These are phyloP conservation scores for Xerophyta viscosa DNA, from an alignment of 106 monocot genomes.

Conservation along the genomic window DNA sequence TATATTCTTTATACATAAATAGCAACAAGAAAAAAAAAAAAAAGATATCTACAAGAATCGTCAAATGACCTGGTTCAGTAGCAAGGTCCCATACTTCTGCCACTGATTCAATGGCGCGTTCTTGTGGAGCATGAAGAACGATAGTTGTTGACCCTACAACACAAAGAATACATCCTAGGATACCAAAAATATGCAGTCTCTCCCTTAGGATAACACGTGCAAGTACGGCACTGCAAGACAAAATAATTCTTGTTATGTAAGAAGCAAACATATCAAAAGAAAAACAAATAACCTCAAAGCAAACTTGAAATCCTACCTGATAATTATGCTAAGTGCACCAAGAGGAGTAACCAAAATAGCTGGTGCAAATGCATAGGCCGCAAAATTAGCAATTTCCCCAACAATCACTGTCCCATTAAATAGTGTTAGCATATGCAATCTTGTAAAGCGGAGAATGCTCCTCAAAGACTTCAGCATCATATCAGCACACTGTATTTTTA, in stretches of 20 bases:
- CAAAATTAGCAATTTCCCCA: slow-evolving; percentile 47
- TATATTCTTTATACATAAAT: neutral
- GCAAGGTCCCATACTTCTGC: slow-evolving; percentile 47
- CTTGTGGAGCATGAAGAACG: slow-evolving; percentile 72
- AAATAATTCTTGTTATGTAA: neutral
- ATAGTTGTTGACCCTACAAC: slow-evolving; percentile 47
- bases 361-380: slow-evolving; percentile 67
- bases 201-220: slow-evolving; percentile 60
- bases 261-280: neutral
- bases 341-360: slow-evolving; percentile 73
- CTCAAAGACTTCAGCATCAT: too few relatives aligned
- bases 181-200: slow-evolving; percentile 62
- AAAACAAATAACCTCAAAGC: neutral
- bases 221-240: slow-evolving; percentile 50
- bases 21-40: too few relatives aligned
- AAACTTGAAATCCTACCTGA: slow-evolving; percentile 25
- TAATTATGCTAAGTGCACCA: slow-evolving; percentile 74
- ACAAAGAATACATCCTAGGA: slow-evolving; percentile 61
- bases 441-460: neutral
- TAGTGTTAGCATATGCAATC: neutral
- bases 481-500: too few relatives aligned
- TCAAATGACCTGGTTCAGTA: slow-evolving; percentile 55
- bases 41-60: too few relatives aligned
- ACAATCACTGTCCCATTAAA: slow-evolving; percentile 39
- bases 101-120: slow-evolving; percentile 60